These are phyloP conservation scores for Maudiozyma bulderi DNA, from an alignment of 805 yeast species.

Conservation along the genomic window DNA sequence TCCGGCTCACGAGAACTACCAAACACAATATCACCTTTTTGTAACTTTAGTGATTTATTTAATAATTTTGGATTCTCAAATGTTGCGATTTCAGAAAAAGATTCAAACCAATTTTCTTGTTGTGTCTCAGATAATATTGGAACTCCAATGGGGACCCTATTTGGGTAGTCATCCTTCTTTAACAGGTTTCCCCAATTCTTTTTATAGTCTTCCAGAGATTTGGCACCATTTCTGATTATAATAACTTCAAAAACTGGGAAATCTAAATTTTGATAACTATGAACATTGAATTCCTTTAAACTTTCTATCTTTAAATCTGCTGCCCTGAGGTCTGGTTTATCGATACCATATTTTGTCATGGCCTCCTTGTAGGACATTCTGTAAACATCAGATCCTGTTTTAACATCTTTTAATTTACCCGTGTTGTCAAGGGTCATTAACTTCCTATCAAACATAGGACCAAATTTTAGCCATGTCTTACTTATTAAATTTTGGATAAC, in stretches of 20 bases:
- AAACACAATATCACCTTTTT: constrained; percentile 67
- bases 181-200: constrained; percentile 32
- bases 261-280: constrained; percentile 29
- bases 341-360: constrained; percentile 70
- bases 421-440: constrained; percentile 23
- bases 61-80: constrained; percentile 28
- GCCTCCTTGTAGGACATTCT: constrained; percentile 60
- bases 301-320: constrained; percentile 43
- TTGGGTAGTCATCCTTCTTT: constrained; percentile 38
- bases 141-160: constrained; percentile 49
- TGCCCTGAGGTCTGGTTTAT: constrained; percentile 81
- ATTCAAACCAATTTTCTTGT: constrained; percentile 35
- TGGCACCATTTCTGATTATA: constrained; percentile 45
- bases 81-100: constrained; percentile 25
- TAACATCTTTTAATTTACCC: constrained; percentile 6
- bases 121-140: constrained; percentile 39
- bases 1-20: constrained; percentile 59
- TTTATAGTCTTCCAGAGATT: constrained; percentile 14
- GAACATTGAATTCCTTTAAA: constrained; percentile 34
- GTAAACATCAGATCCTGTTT: constrained; percentile 24
- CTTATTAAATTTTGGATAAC: constrained; percentile 52
- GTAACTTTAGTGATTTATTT: constrained; percentile 32
- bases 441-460: constrained; percentile 8
- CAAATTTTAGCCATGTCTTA: constrained; percentile 45
- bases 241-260: constrained; percentile 72